phyloP scores from a whole-genome alignment of 768 basidiomycete species.

The Naganishia vishniacii region DNA sequence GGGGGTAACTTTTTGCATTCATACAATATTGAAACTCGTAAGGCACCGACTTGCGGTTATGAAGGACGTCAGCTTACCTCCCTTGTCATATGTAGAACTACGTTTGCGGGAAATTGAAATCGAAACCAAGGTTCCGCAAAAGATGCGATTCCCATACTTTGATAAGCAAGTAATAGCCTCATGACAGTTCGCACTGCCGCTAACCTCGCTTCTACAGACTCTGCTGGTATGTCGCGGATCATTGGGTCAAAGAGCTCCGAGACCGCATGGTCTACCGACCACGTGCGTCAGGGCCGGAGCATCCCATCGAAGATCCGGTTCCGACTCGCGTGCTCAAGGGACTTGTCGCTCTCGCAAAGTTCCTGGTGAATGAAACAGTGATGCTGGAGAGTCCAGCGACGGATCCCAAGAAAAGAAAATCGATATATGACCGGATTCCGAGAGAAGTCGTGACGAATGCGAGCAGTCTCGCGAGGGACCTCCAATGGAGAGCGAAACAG shows the following conservation, averaged over 20 bases:
- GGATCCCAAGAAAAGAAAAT: slow-evolving; percentile 64
- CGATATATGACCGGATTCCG: slow-evolving; percentile 75
- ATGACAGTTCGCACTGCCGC: slow-evolving; percentile 4
- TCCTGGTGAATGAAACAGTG: slow-evolving; percentile 71
- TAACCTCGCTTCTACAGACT: slow-evolving; percentile 54
- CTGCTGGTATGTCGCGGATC: slow-evolving; percentile 85
- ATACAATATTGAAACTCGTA: slow-evolving; percentile 74
- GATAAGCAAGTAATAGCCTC: slow-evolving; percentile 55
- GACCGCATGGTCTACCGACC: slow-evolving; percentile 11
- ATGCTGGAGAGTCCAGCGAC: slow-evolving; percentile 62
- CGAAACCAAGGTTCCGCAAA: slow-evolving; percentile 83
- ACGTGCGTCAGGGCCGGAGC: background rate
- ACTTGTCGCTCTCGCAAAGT: slow-evolving; percentile 64
- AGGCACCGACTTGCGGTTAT: slow-evolving; percentile 39
- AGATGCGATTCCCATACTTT: slow-evolving; percentile 80
- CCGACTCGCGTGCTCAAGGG: slow-evolving; percentile 64
- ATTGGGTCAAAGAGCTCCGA: slow-evolving; percentile 64
- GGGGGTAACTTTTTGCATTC: slow-evolving; percentile 97
- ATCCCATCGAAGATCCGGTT: slow-evolving; percentile 30
- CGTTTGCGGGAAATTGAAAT: slow-evolving; percentile 86
- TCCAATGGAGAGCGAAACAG: slow-evolving; percentile 69
- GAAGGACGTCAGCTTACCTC: background rate
- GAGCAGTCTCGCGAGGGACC: slow-evolving; percentile 70
- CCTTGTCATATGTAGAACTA: slow-evolving; percentile 59
- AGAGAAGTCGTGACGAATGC: slow-evolving; percentile 75